Percentiles rank a stretch among this genome's conserved stretches.
Evolutionary conservation across 345 rosid genomes (phyloP).

Genomic region (Raphanus raphanistrum): DNA sequence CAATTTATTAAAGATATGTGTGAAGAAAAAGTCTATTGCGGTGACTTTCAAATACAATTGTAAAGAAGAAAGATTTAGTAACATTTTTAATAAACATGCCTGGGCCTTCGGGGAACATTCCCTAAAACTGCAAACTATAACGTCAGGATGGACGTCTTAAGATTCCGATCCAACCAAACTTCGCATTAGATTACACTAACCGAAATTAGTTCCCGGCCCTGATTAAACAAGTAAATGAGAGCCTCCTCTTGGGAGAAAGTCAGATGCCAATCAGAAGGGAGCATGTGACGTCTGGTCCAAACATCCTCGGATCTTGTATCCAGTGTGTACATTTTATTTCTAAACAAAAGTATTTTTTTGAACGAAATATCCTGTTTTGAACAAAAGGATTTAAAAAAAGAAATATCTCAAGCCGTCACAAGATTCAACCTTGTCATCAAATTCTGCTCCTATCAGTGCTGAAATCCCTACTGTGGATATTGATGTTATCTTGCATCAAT

Average conservation of each 20-base stretch:
- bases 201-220: neutral
- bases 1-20: neutral
- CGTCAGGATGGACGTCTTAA: slow-evolving; percentile 25
- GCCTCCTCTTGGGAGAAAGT: slow-evolving; percentile 31
- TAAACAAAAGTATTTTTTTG: neutral
- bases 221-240: neutral
- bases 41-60: neutral
- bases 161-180: neutral
- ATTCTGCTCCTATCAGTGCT: too few relatives aligned
- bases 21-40: slow-evolving; percentile 3
- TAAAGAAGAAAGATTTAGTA: neutral
- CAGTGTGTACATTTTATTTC: neutral
- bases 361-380: too few relatives aligned
- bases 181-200: neutral
- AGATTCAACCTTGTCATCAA: too few relatives aligned
- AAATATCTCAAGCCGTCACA: too few relatives aligned
- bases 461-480: too few relatives aligned
- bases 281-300: slow-evolving; percentile 28
- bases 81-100: neutral
- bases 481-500: too few relatives aligned
- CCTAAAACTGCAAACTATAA: slow-evolving; percentile 6
- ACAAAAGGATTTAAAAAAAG: too few relatives aligned
- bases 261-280: neutral
- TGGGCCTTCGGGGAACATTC: slow-evolving; percentile 7
- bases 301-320: slow-evolving; percentile 15